Conservation (phyloP, 768 basidiomycete genomes). For the Artomyces pyxidatus region DNA sequence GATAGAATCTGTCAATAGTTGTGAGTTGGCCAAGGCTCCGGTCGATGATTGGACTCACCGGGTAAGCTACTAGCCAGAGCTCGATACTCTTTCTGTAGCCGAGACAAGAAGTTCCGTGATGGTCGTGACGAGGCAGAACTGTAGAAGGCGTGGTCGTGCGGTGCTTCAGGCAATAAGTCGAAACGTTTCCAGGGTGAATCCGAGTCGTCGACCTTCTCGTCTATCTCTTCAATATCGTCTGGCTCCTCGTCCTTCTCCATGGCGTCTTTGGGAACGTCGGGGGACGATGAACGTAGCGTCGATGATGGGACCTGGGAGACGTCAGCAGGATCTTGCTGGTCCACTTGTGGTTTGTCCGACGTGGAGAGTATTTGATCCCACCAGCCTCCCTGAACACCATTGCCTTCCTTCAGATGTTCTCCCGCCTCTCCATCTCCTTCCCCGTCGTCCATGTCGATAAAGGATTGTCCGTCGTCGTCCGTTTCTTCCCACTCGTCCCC, state of each 20-base stretch:
- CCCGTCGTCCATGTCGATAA: slow-evolving; percentile 31
- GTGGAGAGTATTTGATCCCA: slow-evolving; percentile 11
- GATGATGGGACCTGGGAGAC: slow-evolving; percentile 13
- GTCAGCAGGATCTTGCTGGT: slow-evolving; percentile 9
- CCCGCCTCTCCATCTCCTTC: slow-evolving; percentile 23
- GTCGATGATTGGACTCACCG: slow-evolving; percentile 37
- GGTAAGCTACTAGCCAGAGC: slow-evolving; percentile 74
- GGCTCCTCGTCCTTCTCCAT: slow-evolving; percentile 18
- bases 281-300: slow-evolving; percentile 14
- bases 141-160: slow-evolving; percentile 77
- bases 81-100: slow-evolving; percentile 79
- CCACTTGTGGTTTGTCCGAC: not conserved
- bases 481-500: slow-evolving; percentile 27
- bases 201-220: slow-evolving; percentile 22
- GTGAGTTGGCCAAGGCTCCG: not conserved
- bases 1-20: slow-evolving; percentile 56
- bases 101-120: slow-evolving; percentile 63
- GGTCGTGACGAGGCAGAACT: slow-evolving; percentile 52
- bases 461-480: slow-evolving; percentile 27
- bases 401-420: slow-evolving; percentile 14
- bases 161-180: slow-evolving; percentile 65
- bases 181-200: slow-evolving; percentile 73
- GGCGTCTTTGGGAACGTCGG: slow-evolving; percentile 26
- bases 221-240: slow-evolving; percentile 20
- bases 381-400: slow-evolving; percentile 8